Base-by-base conservation (phyloP, 768 basidiomycete genomes). In the Suillus ampliporus region DNA sequence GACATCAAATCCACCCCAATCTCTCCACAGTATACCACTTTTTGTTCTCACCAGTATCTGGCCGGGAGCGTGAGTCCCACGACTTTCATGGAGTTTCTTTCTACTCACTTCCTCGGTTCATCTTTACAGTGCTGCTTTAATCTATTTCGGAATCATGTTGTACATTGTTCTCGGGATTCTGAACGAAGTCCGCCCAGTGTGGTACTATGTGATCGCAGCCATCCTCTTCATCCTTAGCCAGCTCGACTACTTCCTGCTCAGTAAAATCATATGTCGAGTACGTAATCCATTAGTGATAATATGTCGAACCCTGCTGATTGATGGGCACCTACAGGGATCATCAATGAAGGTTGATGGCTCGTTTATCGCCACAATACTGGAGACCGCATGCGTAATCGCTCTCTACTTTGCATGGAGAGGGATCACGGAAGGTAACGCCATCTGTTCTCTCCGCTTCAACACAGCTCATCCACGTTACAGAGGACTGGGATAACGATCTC, bases 371-470 rank as follows among this genome's bases (percentile, higher is more conserved):
- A 96, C 96, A 0, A 58, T 95, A 5, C 79, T 97, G 51, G 93
- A 97, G 71, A 92, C 92, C 0, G 87, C 84, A 1, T 77, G 90
- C 0, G 86, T 97, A 1, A 83, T 79, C 13, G 77, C 85, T 4
- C 65, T 97, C 21, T 95, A 86, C 73, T 71, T 88, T 17, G 94
- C 86, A n/a, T 97, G 95, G 95, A 81, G 82, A 75, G 89, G 89
- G 72, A 93, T 95, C 61, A 95, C 94, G 19, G 94, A 96, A 86
- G 92, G 92, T 89, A 62, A 54, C 56, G 84, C 78, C 5, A 11
- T 58, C 21, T n/a, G 51, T 26, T 47, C 6, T 37, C 23, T 2
- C 58, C 31, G 3, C 9, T 50, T 14, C 19, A 26, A 7, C 58
- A 26, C 59, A 34, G 9, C 47, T 68, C 54, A 70, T 60, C 3